Base-by-base conservation (phyloP, 179 eudicot genomes). In the Beta macrorhiza region DNA sequence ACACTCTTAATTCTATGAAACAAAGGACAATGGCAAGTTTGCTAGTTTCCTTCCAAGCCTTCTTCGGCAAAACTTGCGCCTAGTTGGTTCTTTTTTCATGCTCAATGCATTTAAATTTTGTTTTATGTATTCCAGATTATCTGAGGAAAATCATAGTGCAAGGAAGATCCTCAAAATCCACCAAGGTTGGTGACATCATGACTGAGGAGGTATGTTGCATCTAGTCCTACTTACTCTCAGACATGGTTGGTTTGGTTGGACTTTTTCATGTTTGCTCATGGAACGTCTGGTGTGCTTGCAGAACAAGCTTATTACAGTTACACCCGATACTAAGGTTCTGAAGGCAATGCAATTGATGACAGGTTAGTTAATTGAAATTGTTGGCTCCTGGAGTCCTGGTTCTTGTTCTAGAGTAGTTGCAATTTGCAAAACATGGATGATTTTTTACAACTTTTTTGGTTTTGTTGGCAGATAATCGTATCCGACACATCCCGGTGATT, bases 331-430 rank as follows among this genome's bases (percentile, higher is more conserved):
- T 72, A 97, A 92, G 83, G 98, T 93, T 83, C 85, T 97, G 81
- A 91, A 88, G 87, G 99, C 99, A 73, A 97, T 97, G 99, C 97
- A 97, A 77, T 87, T 97, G 55, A 97, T 97, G 99, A 94, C 99
- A 84, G 99, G 99, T 87, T 69, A 74, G 70, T 58, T 59, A n/a
- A 47, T 14, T 15, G 2, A 49, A 72, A 25, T 4, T 77, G 29
- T 3, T 57, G 47, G 17, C 56, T 64, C 58, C 49, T 73, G 0
- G 5, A 17, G 0, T 49, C 53, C 42, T 37, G 42, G 0, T 20
- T 55, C 10, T 19, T 56, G 32, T 55, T 58, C 19, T 5, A 13
- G 11, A 65, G 74, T 67, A 16, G 0, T 13, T 75, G 57, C 67
- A 49, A 49, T 49, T 13, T 75, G 57, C 67, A 53, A 67, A 20